phyloP scores from a whole-genome alignment of 2,329 filamentous ascomycete species.

The Alternaria tenuissima region DNA sequence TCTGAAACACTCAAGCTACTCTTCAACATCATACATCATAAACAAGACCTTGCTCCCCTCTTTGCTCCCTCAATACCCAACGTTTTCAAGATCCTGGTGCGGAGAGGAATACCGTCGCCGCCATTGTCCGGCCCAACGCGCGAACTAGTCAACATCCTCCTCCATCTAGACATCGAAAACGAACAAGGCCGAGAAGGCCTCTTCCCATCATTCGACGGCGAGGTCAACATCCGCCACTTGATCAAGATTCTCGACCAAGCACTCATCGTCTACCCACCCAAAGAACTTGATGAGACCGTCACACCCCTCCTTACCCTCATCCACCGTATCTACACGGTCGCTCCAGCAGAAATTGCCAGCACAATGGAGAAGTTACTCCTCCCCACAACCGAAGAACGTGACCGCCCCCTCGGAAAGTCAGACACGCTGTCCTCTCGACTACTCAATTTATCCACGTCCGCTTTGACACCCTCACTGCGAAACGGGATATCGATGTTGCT shows the following conservation, averaged over 20 bases:
- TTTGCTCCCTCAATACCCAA: constrained; percentile 75
- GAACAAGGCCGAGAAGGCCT: constrained; percentile 58
- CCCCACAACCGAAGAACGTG: constrained; percentile 78
- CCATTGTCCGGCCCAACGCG: constrained; percentile 78
- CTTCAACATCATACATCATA: constrained; percentile 85
- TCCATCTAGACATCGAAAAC: constrained; percentile 76
- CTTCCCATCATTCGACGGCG: constrained; percentile 71
- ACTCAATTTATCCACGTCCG: constrained; percentile 78
- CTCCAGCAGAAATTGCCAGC: constrained; percentile 68
- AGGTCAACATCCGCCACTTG: constrained; percentile 69
- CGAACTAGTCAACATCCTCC: constrained; percentile 78
- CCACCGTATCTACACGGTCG: constrained; percentile 73
- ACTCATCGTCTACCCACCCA: constrained; percentile 68
- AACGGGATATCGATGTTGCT: constrained; percentile 79
- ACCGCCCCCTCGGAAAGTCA: constrained; percentile 77
- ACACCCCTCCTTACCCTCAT: constrained; percentile 79
- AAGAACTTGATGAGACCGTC: constrained; percentile 75
- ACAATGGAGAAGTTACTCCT: constrained; percentile 74
- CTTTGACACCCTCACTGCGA: constrained; percentile 74
- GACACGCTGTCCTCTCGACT: constrained; percentile 78
- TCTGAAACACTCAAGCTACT: constrained; percentile 85
- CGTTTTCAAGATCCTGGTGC: constrained; percentile 73
- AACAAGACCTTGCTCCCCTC: constrained; percentile 65
- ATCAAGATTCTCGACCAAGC: constrained; percentile 74
- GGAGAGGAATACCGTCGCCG: constrained; percentile 66